Conservation (phyloP, 2,329 filamentous ascomycete genomes). For the Penicillium sclerotiorum region DNA sequence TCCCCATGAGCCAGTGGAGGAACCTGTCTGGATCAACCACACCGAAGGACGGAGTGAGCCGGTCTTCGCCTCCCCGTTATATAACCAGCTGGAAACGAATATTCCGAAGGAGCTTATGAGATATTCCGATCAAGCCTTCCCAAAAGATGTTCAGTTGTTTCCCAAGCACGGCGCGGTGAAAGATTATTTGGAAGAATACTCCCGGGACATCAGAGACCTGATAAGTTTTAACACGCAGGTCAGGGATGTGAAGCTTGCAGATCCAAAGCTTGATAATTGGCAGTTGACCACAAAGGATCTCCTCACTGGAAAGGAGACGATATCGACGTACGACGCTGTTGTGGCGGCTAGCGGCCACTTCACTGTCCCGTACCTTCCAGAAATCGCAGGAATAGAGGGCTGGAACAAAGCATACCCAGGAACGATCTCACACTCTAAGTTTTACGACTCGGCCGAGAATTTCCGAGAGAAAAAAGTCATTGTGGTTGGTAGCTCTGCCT, state of each 20-base stretch:
- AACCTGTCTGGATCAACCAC: conserved; percentile 56
- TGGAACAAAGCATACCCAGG: conserved; percentile 65
- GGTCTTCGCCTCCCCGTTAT: conserved; percentile 79
- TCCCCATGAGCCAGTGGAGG: conserved; percentile 62
- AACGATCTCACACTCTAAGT: conserved; percentile 73
- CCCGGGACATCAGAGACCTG: conserved; percentile 65
- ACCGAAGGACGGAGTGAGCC: conserved; percentile 43
- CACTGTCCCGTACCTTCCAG: conserved; percentile 67
- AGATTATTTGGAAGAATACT: conserved; percentile 73
- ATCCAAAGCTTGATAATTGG: conserved; percentile 57
- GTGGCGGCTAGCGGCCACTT: conserved; percentile 78
- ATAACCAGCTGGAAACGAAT: conserved; percentile 81
- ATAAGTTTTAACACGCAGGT: conserved; percentile 74
- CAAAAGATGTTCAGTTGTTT: conserved; percentile 67
- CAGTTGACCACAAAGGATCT: conserved; percentile 59
- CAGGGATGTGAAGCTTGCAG: conserved; percentile 54
- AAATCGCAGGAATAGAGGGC: conserved; percentile 59
- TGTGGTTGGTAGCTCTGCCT: conserved; percentile 81
- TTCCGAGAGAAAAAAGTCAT: conserved; percentile 74
- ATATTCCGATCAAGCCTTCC: conserved; percentile 72
- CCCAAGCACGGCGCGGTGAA: conserved; percentile 72
- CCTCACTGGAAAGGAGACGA: conserved; percentile 42
- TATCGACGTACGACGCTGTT: conserved; percentile 69
- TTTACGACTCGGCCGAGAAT: conserved; percentile 67
- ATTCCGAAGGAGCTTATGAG: conserved; percentile 81